These are phyloP conservation scores for Alternaria triticina DNA, from an alignment of 2,329 filamentous ascomycete species.

Conservation along the genomic window DNA sequence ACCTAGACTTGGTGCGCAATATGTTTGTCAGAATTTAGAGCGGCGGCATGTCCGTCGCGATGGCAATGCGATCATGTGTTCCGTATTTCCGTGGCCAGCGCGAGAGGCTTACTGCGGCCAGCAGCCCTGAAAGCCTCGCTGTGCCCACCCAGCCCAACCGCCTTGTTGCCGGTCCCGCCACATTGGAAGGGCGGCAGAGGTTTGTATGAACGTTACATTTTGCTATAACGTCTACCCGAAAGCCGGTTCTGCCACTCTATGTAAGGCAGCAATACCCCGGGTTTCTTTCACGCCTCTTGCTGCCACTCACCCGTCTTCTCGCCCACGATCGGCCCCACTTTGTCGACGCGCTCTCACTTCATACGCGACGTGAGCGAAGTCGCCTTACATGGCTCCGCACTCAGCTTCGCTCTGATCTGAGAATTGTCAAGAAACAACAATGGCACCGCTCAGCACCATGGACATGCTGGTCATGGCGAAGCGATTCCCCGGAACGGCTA, in stretches of 20 bases:
- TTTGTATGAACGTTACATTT: conserved; percentile 3
- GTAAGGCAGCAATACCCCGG: conserved; percentile 8
- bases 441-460: conserved; percentile 31
- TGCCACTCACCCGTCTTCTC: not conserved
- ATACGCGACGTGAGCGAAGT: not conserved
- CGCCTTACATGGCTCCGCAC: conserved; percentile 6
- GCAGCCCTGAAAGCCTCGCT: conserved; percentile 22
- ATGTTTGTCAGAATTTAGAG: not conserved
- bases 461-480: conserved; percentile 18
- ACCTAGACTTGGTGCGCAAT: not conserved
- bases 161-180: conserved; percentile 14
- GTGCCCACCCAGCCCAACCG: conserved; percentile 16
- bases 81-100: conserved; percentile 4
- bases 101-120: conserved; percentile 24
- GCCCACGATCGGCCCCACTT: not conserved
- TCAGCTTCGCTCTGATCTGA: not conserved
- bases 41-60: conserved; percentile 1
- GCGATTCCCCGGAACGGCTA: conserved; percentile 25
- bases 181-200: conserved; percentile 13
- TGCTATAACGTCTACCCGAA: conserved; percentile 3
- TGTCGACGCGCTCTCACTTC: not conserved
- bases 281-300: not conserved
- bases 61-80: not conserved
- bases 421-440: conserved; percentile 8
- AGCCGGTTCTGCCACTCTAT: not conserved